phyloP scores from a whole-genome alignment of 331 rosid genomes.

The Quercus tomentella region DNA sequence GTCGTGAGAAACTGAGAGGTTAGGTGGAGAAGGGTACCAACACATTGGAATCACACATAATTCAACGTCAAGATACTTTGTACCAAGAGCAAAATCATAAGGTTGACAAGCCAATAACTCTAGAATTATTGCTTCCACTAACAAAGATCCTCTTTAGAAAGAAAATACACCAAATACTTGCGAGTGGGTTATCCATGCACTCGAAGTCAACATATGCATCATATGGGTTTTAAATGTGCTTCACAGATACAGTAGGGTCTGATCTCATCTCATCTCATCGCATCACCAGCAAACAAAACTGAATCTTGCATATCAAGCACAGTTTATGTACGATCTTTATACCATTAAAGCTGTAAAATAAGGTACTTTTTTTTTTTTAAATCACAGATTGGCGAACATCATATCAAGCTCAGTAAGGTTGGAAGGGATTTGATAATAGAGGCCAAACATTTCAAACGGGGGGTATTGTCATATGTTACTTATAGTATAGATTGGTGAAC shows the following conservation, averaged over 20 bases:
- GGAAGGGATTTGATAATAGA: no score
- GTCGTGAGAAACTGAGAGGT: neutral
- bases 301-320: neutral
- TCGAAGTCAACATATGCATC: slow-evolving; percentile 5
- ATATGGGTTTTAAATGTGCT: neutral
- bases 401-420: neutral
- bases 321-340: neutral
- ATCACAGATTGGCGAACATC: neutral
- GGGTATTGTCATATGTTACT: no score
- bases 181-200: slow-evolving; percentile 8
- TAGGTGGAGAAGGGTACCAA: neutral
- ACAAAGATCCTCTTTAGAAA: slow-evolving; percentile 23
- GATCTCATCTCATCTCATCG: neutral
- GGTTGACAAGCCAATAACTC: slow-evolving; percentile 14
- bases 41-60: neutral
- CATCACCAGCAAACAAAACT: neutral
- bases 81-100: neutral
- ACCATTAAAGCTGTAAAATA: neutral
- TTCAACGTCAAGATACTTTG: slow-evolving; percentile 7
- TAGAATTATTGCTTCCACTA: slow-evolving; percentile 31
- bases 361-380: neutral
- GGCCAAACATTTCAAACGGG: no score
- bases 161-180: slow-evolving; percentile 14
- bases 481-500: no score
- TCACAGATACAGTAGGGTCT: neutral